Evolutionary conservation across 2,329 filamentous ascomycete genomes (phyloP).

Genomic region (Dendryphion nanum): DNA sequence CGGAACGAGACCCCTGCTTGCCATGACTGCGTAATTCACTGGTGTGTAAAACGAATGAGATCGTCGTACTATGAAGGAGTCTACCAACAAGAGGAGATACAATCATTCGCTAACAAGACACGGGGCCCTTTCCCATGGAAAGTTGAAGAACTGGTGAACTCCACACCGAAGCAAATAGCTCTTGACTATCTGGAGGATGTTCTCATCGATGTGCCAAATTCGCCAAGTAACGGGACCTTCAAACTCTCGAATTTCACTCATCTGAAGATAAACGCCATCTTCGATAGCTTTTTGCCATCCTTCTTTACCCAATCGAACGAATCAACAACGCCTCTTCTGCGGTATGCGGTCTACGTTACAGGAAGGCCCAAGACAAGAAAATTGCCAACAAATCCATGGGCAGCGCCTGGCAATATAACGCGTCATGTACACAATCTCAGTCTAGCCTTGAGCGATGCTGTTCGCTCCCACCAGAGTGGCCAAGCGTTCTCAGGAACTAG

Average conservation of each 20-base stretch:
- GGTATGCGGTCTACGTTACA: conserved; percentile 8
- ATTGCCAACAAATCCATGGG: conserved; percentile 4
- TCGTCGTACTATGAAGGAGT: conserved; percentile 9
- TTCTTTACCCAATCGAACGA: conserved; percentile 1
- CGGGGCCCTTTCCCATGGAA: conserved; percentile 8
- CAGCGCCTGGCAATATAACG: background rate
- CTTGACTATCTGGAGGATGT: background rate
- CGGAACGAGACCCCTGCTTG: conserved; percentile 5
- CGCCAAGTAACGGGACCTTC: background rate
- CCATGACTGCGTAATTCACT: conserved; percentile 12
- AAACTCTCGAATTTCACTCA: conserved; percentile 3
- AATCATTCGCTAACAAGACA: conserved; percentile 11
- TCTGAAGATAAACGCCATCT: background rate
- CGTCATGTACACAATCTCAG: conserved; percentile 9
- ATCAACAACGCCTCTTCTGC: conserved; percentile 7
- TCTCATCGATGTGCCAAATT: background rate
- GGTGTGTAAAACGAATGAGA: conserved; percentile 15
- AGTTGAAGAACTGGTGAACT: no score
- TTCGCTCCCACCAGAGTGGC: conserved; percentile 8
- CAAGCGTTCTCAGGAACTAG: conserved; percentile 12
- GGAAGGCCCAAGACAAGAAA: conserved; percentile 1
- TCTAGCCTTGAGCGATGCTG: background rate
- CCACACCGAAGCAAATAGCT: no score
- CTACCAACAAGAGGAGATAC: conserved; percentile 11
- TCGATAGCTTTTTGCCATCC: conserved; percentile 13